Conservation (phyloP, 2,329 filamentous ascomycete genomes). For the Rhynchosporium agropyri region DNA sequence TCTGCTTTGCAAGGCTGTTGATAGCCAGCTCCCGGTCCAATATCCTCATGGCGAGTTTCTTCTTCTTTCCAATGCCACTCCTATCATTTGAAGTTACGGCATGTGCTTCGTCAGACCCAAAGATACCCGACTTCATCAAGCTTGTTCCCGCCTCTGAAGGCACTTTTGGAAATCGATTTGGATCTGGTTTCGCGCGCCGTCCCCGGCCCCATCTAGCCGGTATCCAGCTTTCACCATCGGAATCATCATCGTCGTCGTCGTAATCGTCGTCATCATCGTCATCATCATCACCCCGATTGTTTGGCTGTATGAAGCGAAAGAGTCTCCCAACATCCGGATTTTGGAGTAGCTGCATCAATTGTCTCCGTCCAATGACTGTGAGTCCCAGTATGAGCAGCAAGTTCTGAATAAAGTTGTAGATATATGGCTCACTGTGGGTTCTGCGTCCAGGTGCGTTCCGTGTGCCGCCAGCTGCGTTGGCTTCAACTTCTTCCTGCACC, state of each 20-base stretch:
- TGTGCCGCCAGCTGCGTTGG: conserved; percentile 5
- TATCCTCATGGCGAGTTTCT: conserved; percentile 67
- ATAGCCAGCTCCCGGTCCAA: conserved; percentile 81
- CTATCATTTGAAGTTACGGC: conserved; percentile 50
- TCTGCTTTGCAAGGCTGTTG: conserved; percentile 61
- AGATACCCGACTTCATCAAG: conserved; percentile 80
- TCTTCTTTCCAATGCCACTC: conserved; percentile 51
- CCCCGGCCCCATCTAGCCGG: conserved; percentile 50
- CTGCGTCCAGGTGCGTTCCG: conserved; percentile 39
- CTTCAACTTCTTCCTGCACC: conserved; percentile 23
- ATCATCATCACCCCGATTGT: conserved; percentile 23
- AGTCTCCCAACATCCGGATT: conserved; percentile 33
- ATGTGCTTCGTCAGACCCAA: conserved; percentile 68
- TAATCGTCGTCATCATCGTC: conserved; percentile 9
- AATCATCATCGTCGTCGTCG: conserved; percentile 6
- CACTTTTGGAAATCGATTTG: conserved; percentile 74
- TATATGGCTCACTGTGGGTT: conserved; percentile 42
- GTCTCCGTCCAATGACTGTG: conserved; percentile 32
- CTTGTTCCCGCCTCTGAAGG: conserved; percentile 76
- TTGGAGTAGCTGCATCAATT: conserved; percentile 34
- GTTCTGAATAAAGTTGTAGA: conserved; percentile 32
- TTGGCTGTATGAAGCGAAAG: conserved; percentile 26
- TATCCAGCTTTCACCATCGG: conserved; percentile 30
- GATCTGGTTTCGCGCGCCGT: conserved; percentile 50
- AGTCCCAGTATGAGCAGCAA: conserved; percentile 38